Base-by-base conservation (phyloP, 768 basidiomycete species). In the Tylopilus cervinicoccineus region DNA sequence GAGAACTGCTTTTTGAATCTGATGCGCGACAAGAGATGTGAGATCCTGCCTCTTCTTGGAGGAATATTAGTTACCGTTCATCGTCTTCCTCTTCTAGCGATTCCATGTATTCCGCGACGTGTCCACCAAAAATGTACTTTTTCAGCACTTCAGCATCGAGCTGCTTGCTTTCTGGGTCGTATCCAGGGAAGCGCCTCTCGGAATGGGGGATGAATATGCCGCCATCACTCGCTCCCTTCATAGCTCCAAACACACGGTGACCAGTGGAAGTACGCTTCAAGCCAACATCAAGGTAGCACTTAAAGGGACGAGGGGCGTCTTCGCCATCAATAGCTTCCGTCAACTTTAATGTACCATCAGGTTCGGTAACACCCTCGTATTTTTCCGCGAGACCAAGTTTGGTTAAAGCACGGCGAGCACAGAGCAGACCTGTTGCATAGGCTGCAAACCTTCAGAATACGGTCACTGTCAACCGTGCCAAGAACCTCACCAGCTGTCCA, bases 61-160 rank as follows among this genome's bases (percentile, higher is more conserved):
- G 17, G 11, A 19, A 26, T 37, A 48, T 13, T 16, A 65, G 78
- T 53, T 58, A 84, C 84, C 93, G 81, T 74, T 98, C 95, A 62
- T 98, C 96, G 66, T 99, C 96, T 76, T 99, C 96, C 79, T 99
- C 96, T 76, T 99, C 96, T 45, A 98, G 76, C 48, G 84, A 88
- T 75, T 98, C 91, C 96, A 99, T 99, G 79, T 98, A 99, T 74
- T 98, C 96, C 43, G 96, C 92, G 48, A 99, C 87, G 69, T 99
- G 96, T 44, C 94, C 94, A 67, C 91, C 94, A 60, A 78, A 88
- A 69, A 99, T 98, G 76, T 99, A 99, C 74, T 95, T 95, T 70
- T 95, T 93, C 64, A 98, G 77, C 48, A 86, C 82, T 71, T 98
- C 96, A 37, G 91, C 84, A 54, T 99, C 93, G 53, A 99, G 80